phyloP scores from a whole-genome alignment of 116 monocot genomes.

The Dioscorea cayenensis region DNA sequence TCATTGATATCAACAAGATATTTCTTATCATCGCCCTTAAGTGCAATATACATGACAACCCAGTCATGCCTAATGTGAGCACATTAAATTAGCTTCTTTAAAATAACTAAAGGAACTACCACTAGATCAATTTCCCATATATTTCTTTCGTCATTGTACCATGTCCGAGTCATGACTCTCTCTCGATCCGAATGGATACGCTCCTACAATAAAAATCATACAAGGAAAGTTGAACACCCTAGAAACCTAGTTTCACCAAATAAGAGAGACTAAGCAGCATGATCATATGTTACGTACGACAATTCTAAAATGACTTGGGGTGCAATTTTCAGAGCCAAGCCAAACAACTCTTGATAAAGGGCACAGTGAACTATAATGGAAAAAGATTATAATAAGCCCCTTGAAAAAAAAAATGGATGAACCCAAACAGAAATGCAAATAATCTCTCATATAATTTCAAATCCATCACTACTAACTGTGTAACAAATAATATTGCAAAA shows the following conservation, averaged over 20 bases:
- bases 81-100: constrained; percentile 59
- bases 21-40: constrained; percentile 84
- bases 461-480: background rate
- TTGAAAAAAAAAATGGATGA: too few species aligned
- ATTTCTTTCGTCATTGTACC: constrained; percentile 71
- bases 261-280: too few species aligned
- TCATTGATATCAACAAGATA: constrained; percentile 84
- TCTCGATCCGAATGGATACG: constrained; percentile 59
- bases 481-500: too few species aligned
- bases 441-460: background rate
- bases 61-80: constrained; percentile 84
- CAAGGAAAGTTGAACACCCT: background rate
- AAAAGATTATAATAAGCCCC: too few species aligned
- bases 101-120: constrained; percentile 74
- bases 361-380: too few species aligned
- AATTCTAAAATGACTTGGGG: too few species aligned
- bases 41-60: constrained; percentile 74
- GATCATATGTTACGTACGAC: too few species aligned
- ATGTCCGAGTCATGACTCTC: constrained; percentile 62
- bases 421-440: too few species aligned
- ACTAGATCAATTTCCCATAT: constrained; percentile 92
- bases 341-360: too few species aligned
- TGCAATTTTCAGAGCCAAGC: too few species aligned
- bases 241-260: background rate
- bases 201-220: constrained; percentile 42